Evolutionary conservation across 2,329 filamentous ascomycete genomes (phyloP).

Genomic region (Lasiodiplodia citricola): DNA sequence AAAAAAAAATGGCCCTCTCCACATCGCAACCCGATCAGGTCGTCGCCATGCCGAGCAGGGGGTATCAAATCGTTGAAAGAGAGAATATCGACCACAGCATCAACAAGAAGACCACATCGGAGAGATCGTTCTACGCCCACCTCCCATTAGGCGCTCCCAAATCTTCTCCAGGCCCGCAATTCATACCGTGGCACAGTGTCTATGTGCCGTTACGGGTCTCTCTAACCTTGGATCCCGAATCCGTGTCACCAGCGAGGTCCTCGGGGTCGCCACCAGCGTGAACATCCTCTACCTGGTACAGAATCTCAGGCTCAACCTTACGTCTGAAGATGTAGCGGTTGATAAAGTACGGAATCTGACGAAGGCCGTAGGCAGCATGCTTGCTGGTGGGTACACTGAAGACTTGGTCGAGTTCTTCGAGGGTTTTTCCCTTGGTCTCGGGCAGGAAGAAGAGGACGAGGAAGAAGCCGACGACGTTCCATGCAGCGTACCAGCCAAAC

Average conservation of each 20-base stretch:
- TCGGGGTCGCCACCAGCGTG: not conserved
- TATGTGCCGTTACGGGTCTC: not conserved
- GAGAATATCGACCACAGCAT: not conserved
- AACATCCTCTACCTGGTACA: conserved; percentile 29
- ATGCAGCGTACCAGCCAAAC: conserved; percentile 62
- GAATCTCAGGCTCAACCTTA: conserved; percentile 35
- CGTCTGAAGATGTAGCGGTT: conserved; percentile 40
- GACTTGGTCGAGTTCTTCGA: conserved; percentile 55
- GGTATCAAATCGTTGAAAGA: conserved; percentile 14
- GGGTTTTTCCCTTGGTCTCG: conserved; percentile 51
- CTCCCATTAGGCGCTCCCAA: not conserved
- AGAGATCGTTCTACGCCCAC: not conserved
- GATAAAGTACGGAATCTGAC: conserved; percentile 45
- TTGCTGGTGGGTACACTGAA: conserved; percentile 56
- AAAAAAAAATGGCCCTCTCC: not conserved
- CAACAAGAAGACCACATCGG: not conserved
- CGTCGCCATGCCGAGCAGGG: not conserved
- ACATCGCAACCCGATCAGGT: not conserved
- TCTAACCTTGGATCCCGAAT: not conserved
- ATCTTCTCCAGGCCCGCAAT: not conserved
- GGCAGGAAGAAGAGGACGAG: conserved; percentile 57
- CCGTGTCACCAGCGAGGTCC: conserved; percentile 4
- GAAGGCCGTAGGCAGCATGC: conserved; percentile 35
- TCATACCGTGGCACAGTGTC: not conserved
- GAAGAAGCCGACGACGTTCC: conserved; percentile 61